Evolutionary conservation across 2,329 filamentous ascomycete genomes (phyloP).

Genomic region (Massarina eburnea): DNA sequence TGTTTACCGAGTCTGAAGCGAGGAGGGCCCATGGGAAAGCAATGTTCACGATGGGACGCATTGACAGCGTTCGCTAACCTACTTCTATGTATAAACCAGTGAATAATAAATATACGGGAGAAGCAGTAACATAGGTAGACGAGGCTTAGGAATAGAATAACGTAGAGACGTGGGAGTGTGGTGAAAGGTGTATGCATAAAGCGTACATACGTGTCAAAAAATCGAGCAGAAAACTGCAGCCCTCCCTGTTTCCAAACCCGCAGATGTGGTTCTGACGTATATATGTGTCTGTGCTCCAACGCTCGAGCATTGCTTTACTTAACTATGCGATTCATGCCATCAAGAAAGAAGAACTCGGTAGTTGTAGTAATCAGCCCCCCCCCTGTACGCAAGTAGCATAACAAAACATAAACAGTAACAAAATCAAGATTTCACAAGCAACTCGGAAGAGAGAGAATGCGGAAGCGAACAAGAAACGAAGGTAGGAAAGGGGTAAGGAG

Average conservation of each 20-base stretch:
- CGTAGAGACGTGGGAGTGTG: constrained; percentile 1
- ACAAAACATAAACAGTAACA: background rate
- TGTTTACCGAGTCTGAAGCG: background rate
- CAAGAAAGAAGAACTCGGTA: background rate
- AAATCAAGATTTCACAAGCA: background rate
- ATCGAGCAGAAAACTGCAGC: constrained; percentile 7
- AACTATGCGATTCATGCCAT: background rate
- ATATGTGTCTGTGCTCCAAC: background rate
- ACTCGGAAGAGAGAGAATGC: background rate
- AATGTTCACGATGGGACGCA: background rate
- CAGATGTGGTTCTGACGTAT: constrained; percentile 24
- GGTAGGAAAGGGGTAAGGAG: constrained; percentile 7
- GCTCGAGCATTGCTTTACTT: constrained; percentile 9
- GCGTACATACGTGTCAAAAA: constrained; percentile 30
- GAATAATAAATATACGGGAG: no score
- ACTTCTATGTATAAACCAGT: no score
- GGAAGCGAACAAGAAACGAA: constrained; percentile 1
- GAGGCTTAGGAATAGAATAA: no score
- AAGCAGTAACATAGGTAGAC: no score
- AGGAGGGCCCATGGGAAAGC: background rate
- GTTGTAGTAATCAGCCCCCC: no score
- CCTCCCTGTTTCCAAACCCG: background rate
- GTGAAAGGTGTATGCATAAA: constrained; percentile 9
- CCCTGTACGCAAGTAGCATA: background rate
- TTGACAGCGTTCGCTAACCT: no score